Base-by-base conservation (phyloP, 2,329 filamentous ascomycete genomes). In the Aspergillus intermedius region DNA sequence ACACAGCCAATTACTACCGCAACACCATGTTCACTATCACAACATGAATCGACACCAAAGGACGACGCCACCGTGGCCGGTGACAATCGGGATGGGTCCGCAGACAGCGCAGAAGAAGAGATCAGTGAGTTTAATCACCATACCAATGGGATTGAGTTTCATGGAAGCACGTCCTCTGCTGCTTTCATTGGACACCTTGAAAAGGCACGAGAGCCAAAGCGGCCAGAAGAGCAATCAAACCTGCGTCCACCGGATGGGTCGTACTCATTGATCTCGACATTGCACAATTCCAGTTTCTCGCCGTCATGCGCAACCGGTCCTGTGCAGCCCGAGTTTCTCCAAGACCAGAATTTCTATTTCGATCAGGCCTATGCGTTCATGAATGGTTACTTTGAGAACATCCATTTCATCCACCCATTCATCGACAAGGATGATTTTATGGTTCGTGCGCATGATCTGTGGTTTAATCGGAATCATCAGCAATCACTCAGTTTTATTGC, bases 341-440 rank as follows among this genome's bases (percentile, higher is more conserved):
- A 62, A 10, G 61, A 60, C 3, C 62, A 63, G 9, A 67, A 67
- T n/a, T 70, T 66, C 48, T 68, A 74, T 42, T 73, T 72, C 45
- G 67, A 69, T 1, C 69, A 76, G 41, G 73, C 72, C 5, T 70
- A 72, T 49, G 56, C 66, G 1, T 76, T 77, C 30, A 61, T 76
- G 45, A 70, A 74, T 50, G 69, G 67, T 10, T 77, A 75, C 59
- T 77, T 77, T 47, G 69, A 73, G 10, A 75, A 72, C 30, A 67
- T 76, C 4, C 74, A 77, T 51, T 73, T 73, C 48, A 68, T 77
- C 10, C 73, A 76, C 34, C 74, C 74, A 0, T 67, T 77, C 3
- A 66, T 77, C 17, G 73, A 76, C 45, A 75, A 75, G 56, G 64
- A 69, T 6, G 60, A 64, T 17, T 77, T 77, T 32, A 54, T 74